A percentile compares a stretch with the other conserved stretches of the same genome.
Evolutionary conservation across 768 basidiomycete genomes (phyloP).

Genomic region (Lentinula boryana): DNA sequence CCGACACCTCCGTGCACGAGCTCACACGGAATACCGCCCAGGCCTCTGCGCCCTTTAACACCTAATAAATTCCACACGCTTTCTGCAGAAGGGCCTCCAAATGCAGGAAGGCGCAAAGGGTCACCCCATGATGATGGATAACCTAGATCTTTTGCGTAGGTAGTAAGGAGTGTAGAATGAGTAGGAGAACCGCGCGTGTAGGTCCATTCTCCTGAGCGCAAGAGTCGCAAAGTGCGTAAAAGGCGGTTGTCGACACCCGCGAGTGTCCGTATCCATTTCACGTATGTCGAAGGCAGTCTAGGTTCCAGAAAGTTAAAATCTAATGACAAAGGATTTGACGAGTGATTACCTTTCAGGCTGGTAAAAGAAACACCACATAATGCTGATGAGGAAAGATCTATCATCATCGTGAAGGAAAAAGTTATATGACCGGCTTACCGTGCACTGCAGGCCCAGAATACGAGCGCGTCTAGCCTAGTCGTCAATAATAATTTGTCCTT

Average conservation of each 20-base stretch:
- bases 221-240: constrained; percentile 42
- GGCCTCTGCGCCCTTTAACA: constrained; percentile 40
- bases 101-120: constrained; percentile 51
- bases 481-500: constrained; percentile 24
- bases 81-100: constrained; percentile 50
- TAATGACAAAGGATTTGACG: background rate
- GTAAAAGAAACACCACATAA: constrained; percentile 90
- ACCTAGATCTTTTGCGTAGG: constrained; percentile 50
- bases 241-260: constrained; percentile 64
- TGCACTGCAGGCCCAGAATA: constrained; percentile 76
- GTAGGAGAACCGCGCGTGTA: constrained; percentile 41
- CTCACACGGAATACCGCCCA: constrained; percentile 76
- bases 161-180: constrained; percentile 34
- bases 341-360: constrained; percentile 54
- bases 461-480: constrained; percentile 54
- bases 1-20: constrained; percentile 60
- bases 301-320: background rate
- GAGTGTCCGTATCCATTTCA: constrained; percentile 72
- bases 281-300: constrained; percentile 60
- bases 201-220: constrained; percentile 54
- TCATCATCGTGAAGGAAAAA: constrained; percentile 7
- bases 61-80: constrained; percentile 51
- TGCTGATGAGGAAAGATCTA: constrained; percentile 32
- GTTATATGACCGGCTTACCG: constrained; percentile 39
- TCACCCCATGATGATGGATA: constrained; percentile 60